Percentiles rank a stretch among this genome's conserved stretches.
Evolutionary conservation across 1,284 basidiomycete genomes (phyloP).

Genomic region (Leccinum angustisporum): DNA sequence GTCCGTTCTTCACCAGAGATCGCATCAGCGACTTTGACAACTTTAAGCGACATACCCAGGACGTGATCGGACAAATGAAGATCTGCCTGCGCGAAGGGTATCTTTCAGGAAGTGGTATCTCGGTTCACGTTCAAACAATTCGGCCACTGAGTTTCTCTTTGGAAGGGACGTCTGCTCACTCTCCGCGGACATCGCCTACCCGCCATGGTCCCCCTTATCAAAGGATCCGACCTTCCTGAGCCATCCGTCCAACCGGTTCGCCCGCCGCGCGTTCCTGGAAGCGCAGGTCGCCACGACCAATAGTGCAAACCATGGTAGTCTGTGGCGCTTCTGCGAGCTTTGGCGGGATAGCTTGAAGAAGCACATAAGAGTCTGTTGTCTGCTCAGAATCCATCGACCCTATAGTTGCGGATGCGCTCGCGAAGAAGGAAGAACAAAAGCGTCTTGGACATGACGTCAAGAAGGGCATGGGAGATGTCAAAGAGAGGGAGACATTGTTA

Average conservation of each 20-base stretch:
- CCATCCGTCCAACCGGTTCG: constrained; percentile 29
- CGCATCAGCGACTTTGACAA: constrained; percentile 54
- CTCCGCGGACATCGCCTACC: constrained; percentile 37
- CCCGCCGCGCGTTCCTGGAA: constrained; percentile 22
- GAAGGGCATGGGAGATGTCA: constrained; percentile 1
- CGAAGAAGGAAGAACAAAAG: constrained; percentile 25
- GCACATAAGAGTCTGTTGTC: constrained; percentile 19
- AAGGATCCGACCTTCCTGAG: constrained; percentile 13
- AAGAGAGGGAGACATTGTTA: constrained; percentile 30
- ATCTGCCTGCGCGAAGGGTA: constrained; percentile 41
- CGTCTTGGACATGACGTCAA: constrained; percentile 1
- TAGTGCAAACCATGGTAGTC: constrained; percentile 21
- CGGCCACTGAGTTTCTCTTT: constrained; percentile 52
- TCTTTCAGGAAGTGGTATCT: constrained; percentile 46
- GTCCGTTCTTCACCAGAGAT: constrained; percentile 57
- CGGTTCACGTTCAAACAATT: constrained; percentile 46
- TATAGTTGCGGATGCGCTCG: constrained; percentile 28
- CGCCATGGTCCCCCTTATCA: constrained; percentile 25
- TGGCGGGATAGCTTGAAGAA: constrained; percentile 19
- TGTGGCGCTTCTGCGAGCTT: constrained; percentile 29
- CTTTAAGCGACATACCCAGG: constrained; percentile 48
- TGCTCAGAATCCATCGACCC: constrained; percentile 31
- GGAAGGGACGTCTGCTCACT: constrained; percentile 41
- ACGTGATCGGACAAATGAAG: constrained; percentile 41
- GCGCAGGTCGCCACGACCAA: constrained; percentile 16